These are phyloP conservation scores for Apophysomyces ossiformis DNA, from an alignment of 371 early-diverging fungal genomes.

Conservation along the genomic window DNA sequence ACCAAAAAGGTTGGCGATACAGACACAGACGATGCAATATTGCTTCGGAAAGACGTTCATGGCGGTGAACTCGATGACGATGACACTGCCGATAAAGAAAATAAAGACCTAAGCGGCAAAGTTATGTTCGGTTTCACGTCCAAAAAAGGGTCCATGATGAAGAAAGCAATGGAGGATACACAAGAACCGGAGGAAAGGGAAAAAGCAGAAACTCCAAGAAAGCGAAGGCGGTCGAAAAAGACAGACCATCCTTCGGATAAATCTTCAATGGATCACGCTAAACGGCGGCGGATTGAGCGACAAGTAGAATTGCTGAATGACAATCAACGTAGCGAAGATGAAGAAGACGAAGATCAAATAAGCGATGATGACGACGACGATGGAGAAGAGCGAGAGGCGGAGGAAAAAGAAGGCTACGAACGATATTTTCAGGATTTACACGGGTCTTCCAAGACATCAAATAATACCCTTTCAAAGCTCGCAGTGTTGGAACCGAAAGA, in stretches of 20 bases:
- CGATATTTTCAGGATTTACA: conserved; percentile 77
- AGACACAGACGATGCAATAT: conserved; percentile 8
- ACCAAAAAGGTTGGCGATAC: conserved; percentile 12
- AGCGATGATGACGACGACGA: conserved; percentile 24
- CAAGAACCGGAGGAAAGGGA: conserved; percentile 14
- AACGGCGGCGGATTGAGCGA: conserved; percentile 32
- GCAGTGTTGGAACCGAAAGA: conserved; percentile 70
- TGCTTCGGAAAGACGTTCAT: conserved; percentile 18
- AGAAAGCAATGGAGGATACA: conserved; percentile 31
- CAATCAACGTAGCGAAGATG: conserved; percentile 21
- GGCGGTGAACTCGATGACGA: conserved; percentile 18
- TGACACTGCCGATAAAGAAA: conserved; percentile 33
- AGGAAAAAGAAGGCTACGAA: conserved; percentile 54
- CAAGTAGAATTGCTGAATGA: conserved; percentile 37
- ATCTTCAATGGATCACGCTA: conserved; percentile 22
- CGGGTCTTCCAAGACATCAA: conserved; percentile 70
- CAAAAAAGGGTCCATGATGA: conserved; percentile 37
- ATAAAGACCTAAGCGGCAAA: conserved; percentile 38
- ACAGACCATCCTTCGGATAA: not conserved
- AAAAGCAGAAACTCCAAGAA: conserved; percentile 13
- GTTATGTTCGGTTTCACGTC: conserved; percentile 40
- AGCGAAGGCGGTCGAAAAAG: conserved; percentile 15
- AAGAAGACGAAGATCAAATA: conserved; percentile 31
- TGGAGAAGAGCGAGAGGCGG: conserved; percentile 33
- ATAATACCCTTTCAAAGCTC: conserved; percentile 82